These are phyloP conservation scores for Pholiota molesta DNA, from an alignment of 768 basidiomycete species.

Conservation along the genomic window DNA sequence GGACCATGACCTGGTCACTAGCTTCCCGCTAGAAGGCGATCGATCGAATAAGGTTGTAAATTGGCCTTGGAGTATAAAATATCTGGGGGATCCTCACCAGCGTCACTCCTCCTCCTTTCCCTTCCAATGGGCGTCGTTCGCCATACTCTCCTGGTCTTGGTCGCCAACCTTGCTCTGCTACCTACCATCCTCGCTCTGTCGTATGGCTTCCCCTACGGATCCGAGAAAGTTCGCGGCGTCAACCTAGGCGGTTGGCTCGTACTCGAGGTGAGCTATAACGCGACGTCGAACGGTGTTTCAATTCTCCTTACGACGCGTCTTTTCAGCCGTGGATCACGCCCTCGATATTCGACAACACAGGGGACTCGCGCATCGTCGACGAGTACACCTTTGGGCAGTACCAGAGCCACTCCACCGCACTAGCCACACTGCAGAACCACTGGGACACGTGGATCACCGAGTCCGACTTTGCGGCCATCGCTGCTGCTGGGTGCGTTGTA, in stretches of 20 bases:
- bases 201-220: slow-evolving; percentile 74
- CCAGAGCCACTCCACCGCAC: slow-evolving; percentile 54
- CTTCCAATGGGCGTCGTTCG: neutral
- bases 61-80: slow-evolving; percentile 7
- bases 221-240: slow-evolving; percentile 77
- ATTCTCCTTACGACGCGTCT: slow-evolving; percentile 13
- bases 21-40: slow-evolving; percentile 24
- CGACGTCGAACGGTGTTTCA: neutral
- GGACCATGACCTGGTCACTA: slow-evolving; percentile 16
- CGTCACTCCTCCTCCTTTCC: neutral
- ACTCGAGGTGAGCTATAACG: slow-evolving; percentile 37
- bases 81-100: neutral
- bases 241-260: slow-evolving; percentile 72
- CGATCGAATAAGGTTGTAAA: slow-evolving; percentile 19
- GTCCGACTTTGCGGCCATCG: slow-evolving; percentile 73
- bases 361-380: slow-evolving; percentile 61
- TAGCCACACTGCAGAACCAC: slow-evolving; percentile 57
- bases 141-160: neutral
- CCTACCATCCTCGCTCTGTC: slow-evolving; percentile 26
- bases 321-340: slow-evolving; percentile 78
- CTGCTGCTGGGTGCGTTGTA: slow-evolving; percentile 65
- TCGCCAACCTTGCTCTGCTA: neutral
- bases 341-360: slow-evolving; percentile 71
- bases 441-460: slow-evolving; percentile 89
- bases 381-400: slow-evolving; percentile 77